Evolutionary conservation across 225 moss, liverwort and hornwort genomes (phyloP), one percentile per base, ranked within the genome.

Genomic region (Marchantia paleacea): DNA sequence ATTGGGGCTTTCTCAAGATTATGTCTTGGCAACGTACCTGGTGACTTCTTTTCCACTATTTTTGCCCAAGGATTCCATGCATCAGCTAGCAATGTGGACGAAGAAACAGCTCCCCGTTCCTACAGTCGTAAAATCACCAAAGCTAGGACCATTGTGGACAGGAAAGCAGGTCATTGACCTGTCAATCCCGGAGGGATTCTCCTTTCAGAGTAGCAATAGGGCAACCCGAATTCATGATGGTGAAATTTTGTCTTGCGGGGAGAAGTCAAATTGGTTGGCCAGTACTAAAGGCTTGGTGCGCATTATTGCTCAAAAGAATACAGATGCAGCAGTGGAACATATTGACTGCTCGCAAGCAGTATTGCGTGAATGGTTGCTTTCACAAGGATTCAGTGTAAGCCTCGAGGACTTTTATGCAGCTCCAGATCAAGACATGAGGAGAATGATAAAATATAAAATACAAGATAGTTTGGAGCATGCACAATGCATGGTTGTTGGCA

Each of bases 301-400:
- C 80, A 31, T 22, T 52, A 52, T 79, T 55, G 71, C 79, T 25
- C 83, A 86, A 55, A 78, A 88, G 54, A 88, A 91, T 50, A 73
- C 91, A 31, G 58, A 82, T 39, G 87, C 73, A n/a, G 83, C 91
- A 4, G 85, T 91, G 28, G 78, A 87, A 66, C 91, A 92, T 80
- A 66, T 94, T 60, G 90, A 94, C 67, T 81, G 78, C 75, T 91
- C 92, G 24, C 85, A 91, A 77, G 88, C 88, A 71, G 77, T 91
- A 10, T 88, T 96, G 82, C 89, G 92, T 67, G 89, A 89, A 60
- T 96, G 96, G 94, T 57, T 96, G 54, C 87, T 91, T 16, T 73
- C 75, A 13, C 87, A 88, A 78, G 92, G 96, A 29, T 96, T 96
- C 78, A 94, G 92, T 81, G 83, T 92, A 51, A 87, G 90, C 65